Conservation (phyloP, 1,284 basidiomycete genomes). For the Sporisorium iseilematis-ciliati region DNA sequence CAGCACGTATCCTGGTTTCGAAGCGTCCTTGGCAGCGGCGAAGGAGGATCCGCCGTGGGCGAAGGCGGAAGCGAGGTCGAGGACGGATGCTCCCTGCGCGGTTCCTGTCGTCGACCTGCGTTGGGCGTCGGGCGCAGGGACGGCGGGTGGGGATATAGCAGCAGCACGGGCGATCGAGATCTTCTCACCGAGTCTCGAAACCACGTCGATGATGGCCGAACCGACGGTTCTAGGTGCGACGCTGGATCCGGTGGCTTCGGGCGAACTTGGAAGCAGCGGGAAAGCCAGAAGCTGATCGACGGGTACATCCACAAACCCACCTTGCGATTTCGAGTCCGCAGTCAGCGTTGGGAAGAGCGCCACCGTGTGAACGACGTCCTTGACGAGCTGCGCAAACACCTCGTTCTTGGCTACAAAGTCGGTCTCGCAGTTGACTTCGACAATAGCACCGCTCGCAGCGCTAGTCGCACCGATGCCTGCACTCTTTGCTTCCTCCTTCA, state of each 20-base stretch:
- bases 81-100: conserved; percentile 17
- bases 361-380: conserved; percentile 86
- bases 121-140: conserved; percentile 56
- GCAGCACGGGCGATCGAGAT: conserved; percentile 82
- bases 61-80: conserved; percentile 79
- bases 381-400: conserved; percentile 82
- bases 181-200: conserved; percentile 90
- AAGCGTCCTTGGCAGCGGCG: conserved; percentile 72
- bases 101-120: conserved; percentile 31
- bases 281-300: conserved; percentile 65
- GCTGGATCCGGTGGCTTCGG: conserved; percentile 64
- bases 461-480: conserved; percentile 44
- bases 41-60: conserved; percentile 76
- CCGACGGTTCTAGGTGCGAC: conserved; percentile 75
- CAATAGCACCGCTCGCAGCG: conserved; percentile 78
- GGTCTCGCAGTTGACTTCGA: conserved; percentile 96
- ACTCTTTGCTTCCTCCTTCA: conserved; percentile 70
- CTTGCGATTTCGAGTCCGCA: background rate
- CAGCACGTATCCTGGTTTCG: conserved; percentile 43
- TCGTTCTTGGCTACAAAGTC: conserved; percentile 93
- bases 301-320: conserved; percentile 38
- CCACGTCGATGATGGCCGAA: conserved; percentile 81
- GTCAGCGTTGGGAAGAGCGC: conserved; percentile 79
- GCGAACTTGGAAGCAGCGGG: conserved; percentile 59
- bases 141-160: conserved; percentile 75